Conservation (phyloP, 2,329 filamentous ascomycete species). For the Monosporascus sp. region DNA sequence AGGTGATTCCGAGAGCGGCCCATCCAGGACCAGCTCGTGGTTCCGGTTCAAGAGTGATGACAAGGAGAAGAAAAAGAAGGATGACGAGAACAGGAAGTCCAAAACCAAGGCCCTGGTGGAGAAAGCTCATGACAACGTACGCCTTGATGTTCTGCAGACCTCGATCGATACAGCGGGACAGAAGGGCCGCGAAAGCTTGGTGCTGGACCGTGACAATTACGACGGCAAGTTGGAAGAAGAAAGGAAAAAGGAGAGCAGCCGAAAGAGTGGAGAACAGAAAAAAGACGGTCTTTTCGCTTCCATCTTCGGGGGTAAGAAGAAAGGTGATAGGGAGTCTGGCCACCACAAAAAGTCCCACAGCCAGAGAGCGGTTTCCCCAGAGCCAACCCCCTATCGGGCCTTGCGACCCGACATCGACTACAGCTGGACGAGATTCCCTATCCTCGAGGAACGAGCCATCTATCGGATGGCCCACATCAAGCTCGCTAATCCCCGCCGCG, state of each 20-base stretch:
- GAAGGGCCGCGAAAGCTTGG: slow-evolving; percentile 73
- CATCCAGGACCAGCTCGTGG: slow-evolving; percentile 68
- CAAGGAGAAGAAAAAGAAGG: slow-evolving; percentile 63
- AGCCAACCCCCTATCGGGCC: slow-evolving; percentile 63
- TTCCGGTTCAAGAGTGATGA: slow-evolving; percentile 80
- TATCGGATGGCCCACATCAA: slow-evolving; percentile 99
- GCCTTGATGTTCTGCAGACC: slow-evolving; percentile 79
- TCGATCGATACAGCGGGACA: slow-evolving; percentile 68
- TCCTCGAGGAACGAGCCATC: slow-evolving; percentile 92
- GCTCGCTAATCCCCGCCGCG: slow-evolving; percentile 89
- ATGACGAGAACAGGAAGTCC: slow-evolving; percentile 48
- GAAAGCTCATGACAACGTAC: slow-evolving; percentile 68
- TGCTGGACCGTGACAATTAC: slow-evolving; percentile 71
- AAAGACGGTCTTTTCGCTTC: slow-evolving; percentile 93
- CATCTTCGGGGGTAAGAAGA: slow-evolving; percentile 90
- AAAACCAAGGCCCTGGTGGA: slow-evolving; percentile 58
- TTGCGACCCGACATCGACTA: slow-evolving; percentile 88
- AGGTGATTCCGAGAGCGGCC: slow-evolving; percentile 52
- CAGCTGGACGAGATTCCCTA: slow-evolving; percentile 91
- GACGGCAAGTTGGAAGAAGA: slow-evolving; percentile 73
- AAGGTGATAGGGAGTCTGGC: slow-evolving; percentile 66
- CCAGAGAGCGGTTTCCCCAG: slow-evolving; percentile 72
- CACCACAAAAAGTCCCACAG: slow-evolving; percentile 67
- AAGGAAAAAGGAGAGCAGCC: slow-evolving; percentile 70
- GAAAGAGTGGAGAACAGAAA: slow-evolving; percentile 70